Conservation (phyloP, 2,329 filamentous ascomycete species). For the Hansfordia pulvinata region DNA sequence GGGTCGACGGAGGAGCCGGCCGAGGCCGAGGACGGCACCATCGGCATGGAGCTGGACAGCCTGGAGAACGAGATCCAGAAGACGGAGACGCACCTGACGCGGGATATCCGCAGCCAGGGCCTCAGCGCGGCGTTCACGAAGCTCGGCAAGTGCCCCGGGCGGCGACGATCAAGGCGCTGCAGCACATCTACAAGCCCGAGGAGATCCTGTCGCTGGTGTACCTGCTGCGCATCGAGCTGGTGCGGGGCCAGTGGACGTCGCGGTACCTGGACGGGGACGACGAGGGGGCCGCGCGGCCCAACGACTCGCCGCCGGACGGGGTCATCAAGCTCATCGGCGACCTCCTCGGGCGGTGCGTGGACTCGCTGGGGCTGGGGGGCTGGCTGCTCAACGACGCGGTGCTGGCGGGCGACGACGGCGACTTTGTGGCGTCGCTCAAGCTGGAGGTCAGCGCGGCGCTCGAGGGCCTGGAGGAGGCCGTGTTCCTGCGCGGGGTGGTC, state of each 20-base stretch:
- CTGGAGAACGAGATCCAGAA: slow-evolving; percentile 53
- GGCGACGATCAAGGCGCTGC: slow-evolving; percentile 48
- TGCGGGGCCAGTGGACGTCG: slow-evolving; percentile 63
- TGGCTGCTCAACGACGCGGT: slow-evolving; percentile 55
- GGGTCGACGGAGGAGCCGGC: slow-evolving; percentile 14
- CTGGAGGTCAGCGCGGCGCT: slow-evolving; percentile 58
- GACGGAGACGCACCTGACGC: slow-evolving; percentile 53
- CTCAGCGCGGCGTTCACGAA: slow-evolving; percentile 57
- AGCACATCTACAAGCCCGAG: slow-evolving; percentile 47
- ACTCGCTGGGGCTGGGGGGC: slow-evolving; percentile 60
- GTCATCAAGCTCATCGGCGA: slow-evolving; percentile 59
- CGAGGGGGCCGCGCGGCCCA: slow-evolving; percentile 29
- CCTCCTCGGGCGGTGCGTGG: slow-evolving; percentile 58
- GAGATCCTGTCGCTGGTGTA: slow-evolving; percentile 61
- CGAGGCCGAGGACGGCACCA: slow-evolving; percentile 18
- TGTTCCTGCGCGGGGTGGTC: slow-evolving; percentile 49
- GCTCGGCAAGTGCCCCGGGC: slow-evolving; percentile 51
- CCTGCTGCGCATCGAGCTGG: slow-evolving; percentile 58
- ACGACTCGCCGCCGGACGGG: slow-evolving; percentile 44
- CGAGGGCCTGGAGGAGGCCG: slow-evolving; percentile 57
- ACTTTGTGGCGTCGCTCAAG: slow-evolving; percentile 52
- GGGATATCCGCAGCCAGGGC: slow-evolving; percentile 48
- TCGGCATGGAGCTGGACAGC: slow-evolving; percentile 42
- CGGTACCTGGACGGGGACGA: slow-evolving; percentile 49
- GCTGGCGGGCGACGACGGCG: slow-evolving; percentile 38